Percentiles rank a stretch among this genome's conserved stretches.
Conservation (phyloP, 1,139 yeast genomes). For the Candida neerlandica region DNA sequence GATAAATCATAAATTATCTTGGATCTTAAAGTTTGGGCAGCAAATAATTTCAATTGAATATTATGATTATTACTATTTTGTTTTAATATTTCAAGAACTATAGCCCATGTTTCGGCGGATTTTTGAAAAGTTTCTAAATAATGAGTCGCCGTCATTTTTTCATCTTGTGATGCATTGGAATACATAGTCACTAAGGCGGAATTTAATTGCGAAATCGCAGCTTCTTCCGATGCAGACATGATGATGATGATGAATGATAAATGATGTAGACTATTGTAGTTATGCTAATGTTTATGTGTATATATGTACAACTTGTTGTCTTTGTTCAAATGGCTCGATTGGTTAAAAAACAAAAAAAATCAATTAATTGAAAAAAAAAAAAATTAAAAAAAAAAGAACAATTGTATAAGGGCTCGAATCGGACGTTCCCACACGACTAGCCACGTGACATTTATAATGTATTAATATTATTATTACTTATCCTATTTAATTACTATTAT, state of each 20-base stretch:
- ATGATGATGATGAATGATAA: background rate
- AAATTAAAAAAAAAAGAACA: background rate
- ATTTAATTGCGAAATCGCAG: constrained; percentile 27
- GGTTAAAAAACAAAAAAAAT: too few relatives aligned
- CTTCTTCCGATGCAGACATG: constrained; percentile 13
- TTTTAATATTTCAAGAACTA: constrained; percentile 40
- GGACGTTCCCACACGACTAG: background rate
- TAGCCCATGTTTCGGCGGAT: constrained; percentile 69
- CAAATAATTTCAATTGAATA: constrained; percentile 70
- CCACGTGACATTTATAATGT: background rate
- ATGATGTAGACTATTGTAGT: too few relatives aligned
- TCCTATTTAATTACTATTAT: background rate
- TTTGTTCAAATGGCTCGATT: too few relatives aligned
- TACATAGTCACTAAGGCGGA: constrained; percentile 67
- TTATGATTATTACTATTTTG: constrained; percentile 21
- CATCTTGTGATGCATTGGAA: constrained; percentile 49
- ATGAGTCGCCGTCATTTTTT: constrained; percentile 62
- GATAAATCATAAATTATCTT: constrained; percentile 81
- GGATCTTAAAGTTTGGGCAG: constrained; percentile 87
- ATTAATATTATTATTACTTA: background rate
- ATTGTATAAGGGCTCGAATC: background rate
- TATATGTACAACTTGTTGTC: too few relatives aligned
- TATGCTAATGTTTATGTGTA: too few relatives aligned
- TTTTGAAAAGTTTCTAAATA: constrained; percentile 83
- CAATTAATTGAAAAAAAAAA: too few relatives aligned